phyloP scores from a whole-genome alignment of 805 yeast genomes.

The Kodamaea kakaduensis region DNA sequence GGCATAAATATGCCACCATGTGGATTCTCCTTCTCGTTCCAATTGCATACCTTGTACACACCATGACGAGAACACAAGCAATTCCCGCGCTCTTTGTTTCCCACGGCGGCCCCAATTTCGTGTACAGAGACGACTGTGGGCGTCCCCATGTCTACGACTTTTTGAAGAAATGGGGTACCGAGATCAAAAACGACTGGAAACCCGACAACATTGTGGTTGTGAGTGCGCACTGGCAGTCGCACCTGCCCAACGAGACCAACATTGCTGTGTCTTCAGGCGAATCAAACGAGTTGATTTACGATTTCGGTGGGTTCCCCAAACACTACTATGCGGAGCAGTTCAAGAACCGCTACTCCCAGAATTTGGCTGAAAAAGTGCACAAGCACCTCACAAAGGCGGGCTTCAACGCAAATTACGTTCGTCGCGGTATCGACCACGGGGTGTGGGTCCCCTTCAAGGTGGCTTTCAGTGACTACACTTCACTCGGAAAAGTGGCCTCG shows the following conservation, averaged over 20 bases:
- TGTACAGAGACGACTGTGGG: slow-evolving; percentile 38
- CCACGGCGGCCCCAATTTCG: slow-evolving; percentile 84
- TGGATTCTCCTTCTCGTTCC: background rate
- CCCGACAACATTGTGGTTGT: slow-evolving; percentile 66
- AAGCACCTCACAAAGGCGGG: slow-evolving; percentile 40
- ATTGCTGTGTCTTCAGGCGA: slow-evolving; percentile 38
- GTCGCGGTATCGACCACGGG: slow-evolving; percentile 81
- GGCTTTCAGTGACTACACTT: slow-evolving; percentile 47
- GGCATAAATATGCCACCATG: no score
- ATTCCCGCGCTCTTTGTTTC: slow-evolving; percentile 64
- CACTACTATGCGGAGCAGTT: slow-evolving; percentile 62
- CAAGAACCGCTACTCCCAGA: slow-evolving; percentile 44
- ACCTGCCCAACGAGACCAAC: slow-evolving; percentile 39
- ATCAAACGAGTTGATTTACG: slow-evolving; percentile 58
- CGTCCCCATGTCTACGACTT: slow-evolving; percentile 57
- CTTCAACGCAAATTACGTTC: slow-evolving; percentile 39
- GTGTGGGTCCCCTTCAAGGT: slow-evolving; percentile 77
- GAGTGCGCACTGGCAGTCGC: slow-evolving; percentile 77
- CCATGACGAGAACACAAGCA: slow-evolving; percentile 16
- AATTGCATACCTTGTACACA: background rate
- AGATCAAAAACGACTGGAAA: slow-evolving; percentile 45
- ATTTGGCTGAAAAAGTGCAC: slow-evolving; percentile 44
- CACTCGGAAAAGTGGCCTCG: slow-evolving; percentile 18
- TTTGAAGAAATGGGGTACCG: slow-evolving; percentile 47
- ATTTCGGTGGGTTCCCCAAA: slow-evolving; percentile 69